Base-by-base conservation (phyloP, 2,329 filamentous ascomycete genomes). In the Fonsecaea erecta region DNA sequence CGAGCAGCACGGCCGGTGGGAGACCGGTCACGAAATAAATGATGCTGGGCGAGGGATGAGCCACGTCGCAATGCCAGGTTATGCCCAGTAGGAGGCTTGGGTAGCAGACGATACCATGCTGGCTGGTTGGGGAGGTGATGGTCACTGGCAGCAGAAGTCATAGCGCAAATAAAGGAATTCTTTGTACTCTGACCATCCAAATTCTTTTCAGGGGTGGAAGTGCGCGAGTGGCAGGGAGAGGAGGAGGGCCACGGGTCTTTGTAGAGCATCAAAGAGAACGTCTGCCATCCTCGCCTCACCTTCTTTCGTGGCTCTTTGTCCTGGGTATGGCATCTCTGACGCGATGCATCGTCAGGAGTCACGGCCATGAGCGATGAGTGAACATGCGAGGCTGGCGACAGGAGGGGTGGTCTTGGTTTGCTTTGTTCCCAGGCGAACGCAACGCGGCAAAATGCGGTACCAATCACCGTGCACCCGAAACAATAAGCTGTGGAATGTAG, bases 81-180 rank as follows among this genome's bases (percentile, higher is more conserved):
- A 59, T 54, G 59, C 35, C 63, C 63, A 35, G 64, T 62, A 9
- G 79, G 78, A 62, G 76, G 76, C 64, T 79, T 80, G 35, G 82
- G 78, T 62, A 81, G 77, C 77, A 80, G 78, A 73, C 82, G 79
- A 75, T 78, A 81, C 63, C 64, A 66, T 46, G 67, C 67, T 77
- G 79, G 81, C 78, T 81, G 81, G 66, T 70, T 58, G 55, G 55
- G 55, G 16, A 58, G 68, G 34, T 56, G 61, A 52, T 48, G 48
- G 62, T 67, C 63, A 66, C 64, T 63, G 64, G 69, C 66, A 24
- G 57, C 57, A 62, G 69, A 60, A 68, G 69, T 71, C 71, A 72
- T 73, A 71, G 68, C 66, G 67, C 61, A 61, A 66, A 67, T 67
- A 70, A 71, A 72, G 71, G 69, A 70, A 70, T 68, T 66, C 62